phyloP scores from a whole-genome alignment of 306 rosid genomes.

The Pterocarpus macrocarpus region DNA sequence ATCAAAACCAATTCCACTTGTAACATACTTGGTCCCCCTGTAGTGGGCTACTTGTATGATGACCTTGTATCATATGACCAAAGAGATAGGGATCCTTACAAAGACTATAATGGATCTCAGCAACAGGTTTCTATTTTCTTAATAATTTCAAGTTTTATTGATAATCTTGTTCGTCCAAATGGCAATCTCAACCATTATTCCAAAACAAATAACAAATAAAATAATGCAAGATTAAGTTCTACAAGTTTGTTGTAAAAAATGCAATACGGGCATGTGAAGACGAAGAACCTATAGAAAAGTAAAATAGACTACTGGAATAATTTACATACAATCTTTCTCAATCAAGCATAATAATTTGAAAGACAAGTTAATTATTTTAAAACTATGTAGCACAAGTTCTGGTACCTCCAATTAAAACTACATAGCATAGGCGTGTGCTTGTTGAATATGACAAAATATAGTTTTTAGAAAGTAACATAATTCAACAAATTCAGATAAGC shows the following conservation, averaged over 20 bases:
- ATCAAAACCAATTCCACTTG: no score
- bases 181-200: not conserved
- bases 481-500: not conserved
- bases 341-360: conserved; percentile 7
- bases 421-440: not conserved
- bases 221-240: not conserved
- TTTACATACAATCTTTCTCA: not conserved
- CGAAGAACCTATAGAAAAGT: not conserved
- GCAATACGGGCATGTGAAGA: not conserved
- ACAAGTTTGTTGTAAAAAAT: conserved; percentile 27
- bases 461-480: not conserved
- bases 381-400: not conserved
- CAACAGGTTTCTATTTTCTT: conserved; percentile 14
- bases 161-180: not conserved
- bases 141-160: not conserved
- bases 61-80: not conserved
- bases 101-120: not conserved
- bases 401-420: not conserved
- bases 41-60: no score
- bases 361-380: not conserved
- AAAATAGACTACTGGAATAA: not conserved
- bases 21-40: no score
- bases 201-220: conserved; percentile 4
- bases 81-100: conserved; percentile 1
- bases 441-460: no score